phyloP scores from a whole-genome alignment of 768 basidiomycete genomes.

The Dacryopinax spathularia region DNA sequence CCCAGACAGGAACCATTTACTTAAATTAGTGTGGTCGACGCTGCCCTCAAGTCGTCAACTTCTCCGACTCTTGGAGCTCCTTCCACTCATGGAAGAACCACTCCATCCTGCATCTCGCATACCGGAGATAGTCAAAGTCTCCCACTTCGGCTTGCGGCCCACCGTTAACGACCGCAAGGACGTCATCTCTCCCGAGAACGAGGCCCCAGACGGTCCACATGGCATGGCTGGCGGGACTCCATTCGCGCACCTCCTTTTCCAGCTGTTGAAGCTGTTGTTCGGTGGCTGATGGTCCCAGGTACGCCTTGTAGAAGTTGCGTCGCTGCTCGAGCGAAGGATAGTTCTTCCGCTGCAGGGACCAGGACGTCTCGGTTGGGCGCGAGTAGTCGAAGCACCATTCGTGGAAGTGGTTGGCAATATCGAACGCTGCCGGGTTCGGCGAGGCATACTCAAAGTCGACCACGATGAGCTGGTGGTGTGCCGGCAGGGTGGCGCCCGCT shows the following conservation, averaged over 20 bases:
- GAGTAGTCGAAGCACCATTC: slow-evolving; percentile 92
- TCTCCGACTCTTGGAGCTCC: slow-evolving; percentile 13
- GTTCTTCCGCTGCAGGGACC: slow-evolving; percentile 42
- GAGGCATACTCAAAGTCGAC: slow-evolving; percentile 97
- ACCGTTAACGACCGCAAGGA: slow-evolving; percentile 34
- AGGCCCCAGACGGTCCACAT: slow-evolving; percentile 95
- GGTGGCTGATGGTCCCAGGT: slow-evolving; percentile 35
- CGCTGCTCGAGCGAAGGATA: slow-evolving; percentile 68
- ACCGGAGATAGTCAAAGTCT: slow-evolving; percentile 78
- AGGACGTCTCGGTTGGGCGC: slow-evolving; percentile 46
- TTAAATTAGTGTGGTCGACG: not conserved
- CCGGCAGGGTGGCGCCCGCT: slow-evolving; percentile 9
- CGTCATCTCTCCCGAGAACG: slow-evolving; percentile 69
- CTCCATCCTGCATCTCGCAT: slow-evolving; percentile 37
- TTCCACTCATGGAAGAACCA: slow-evolving; percentile 29
- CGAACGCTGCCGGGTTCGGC: slow-evolving; percentile 83
- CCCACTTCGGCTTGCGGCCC: slow-evolving; percentile 14
- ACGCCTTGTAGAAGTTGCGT: slow-evolving; percentile 71
- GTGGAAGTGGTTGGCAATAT: slow-evolving; percentile 93
- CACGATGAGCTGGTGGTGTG: slow-evolving; percentile 56
- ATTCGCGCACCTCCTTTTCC: slow-evolving; percentile 65
- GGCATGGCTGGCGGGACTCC: slow-evolving; percentile 82
- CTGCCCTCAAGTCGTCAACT: not conserved
- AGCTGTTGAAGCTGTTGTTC: slow-evolving; percentile 42
- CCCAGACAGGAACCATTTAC: not conserved